phyloP scores from a whole-genome alignment of 768 basidiomycete genomes.

The Cyclocybe aegerita region DNA sequence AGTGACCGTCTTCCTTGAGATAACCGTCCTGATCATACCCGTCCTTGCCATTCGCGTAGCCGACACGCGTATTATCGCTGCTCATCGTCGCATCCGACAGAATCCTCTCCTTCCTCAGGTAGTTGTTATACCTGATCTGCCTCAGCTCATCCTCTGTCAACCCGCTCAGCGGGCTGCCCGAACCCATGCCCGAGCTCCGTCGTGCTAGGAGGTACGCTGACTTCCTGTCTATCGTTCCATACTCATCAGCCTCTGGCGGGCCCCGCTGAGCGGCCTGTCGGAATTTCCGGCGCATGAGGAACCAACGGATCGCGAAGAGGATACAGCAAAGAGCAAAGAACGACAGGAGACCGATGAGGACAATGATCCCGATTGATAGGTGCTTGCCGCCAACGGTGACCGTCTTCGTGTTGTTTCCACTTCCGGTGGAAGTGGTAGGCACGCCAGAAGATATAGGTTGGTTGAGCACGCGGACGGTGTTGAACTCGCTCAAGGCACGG shows the following conservation, averaged over 20 bases:
- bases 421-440: slow-evolving; percentile 10
- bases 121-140: slow-evolving; percentile 35
- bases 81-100: slow-evolving; percentile 11
- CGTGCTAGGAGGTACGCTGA: slow-evolving; percentile 37
- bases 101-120: slow-evolving; percentile 30
- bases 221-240: slow-evolving; percentile 15
- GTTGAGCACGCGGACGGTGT: slow-evolving; percentile 65
- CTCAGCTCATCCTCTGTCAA: slow-evolving; percentile 40
- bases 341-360: slow-evolving; percentile 56
- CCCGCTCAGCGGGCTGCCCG: slow-evolving; percentile 19
- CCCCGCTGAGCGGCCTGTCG: slow-evolving; percentile 9
- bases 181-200: slow-evolving; percentile 19
- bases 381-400: slow-evolving; percentile 30
- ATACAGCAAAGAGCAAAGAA: slow-evolving; percentile 56
- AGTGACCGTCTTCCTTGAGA: background rate
- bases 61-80: slow-evolving; percentile 6
- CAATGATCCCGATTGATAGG: slow-evolving; percentile 59
- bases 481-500: slow-evolving; percentile 64
- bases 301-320: slow-evolving; percentile 57
- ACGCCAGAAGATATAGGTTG: slow-evolving; percentile 43
- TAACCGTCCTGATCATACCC: background rate
- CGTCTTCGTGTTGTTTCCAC: slow-evolving; percentile 13
- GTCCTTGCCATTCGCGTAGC: background rate
- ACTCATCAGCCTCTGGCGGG: slow-evolving; percentile 3
- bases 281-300: slow-evolving; percentile 40